Base-by-base conservation (phyloP, 2,329 filamentous ascomycete genomes). In the Fusarium sp. region DNA sequence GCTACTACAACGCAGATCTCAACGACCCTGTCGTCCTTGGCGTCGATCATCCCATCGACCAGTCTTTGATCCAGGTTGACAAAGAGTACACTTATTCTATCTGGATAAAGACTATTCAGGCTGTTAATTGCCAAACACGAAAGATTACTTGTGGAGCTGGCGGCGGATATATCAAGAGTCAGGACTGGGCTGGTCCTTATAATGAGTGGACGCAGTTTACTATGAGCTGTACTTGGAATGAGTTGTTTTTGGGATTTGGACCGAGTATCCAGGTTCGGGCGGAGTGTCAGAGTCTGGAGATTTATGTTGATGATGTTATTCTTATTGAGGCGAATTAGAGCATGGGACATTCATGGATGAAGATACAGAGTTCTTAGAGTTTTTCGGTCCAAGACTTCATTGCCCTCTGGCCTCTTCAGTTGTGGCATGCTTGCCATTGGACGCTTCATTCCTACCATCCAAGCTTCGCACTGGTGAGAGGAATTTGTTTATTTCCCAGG, bases 131-230 rank as follows among this genome's bases (percentile, higher is more conserved):
- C 15, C 3, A 38, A 2, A 22, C 22, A 0, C 55, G 55, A 25
- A 4, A 2, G 31, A 31, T 50, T 3, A 15, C 42, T 4, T 57
- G 42, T 2, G 41, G 54, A 15, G 45, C 54, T 4, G 25, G 25
- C 0, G 33, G 8, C 2, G 55, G 31, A 1, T 22, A 9, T 1
- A 22, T 58, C 1, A 15, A 13, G 25, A 5, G 22, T 14, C 1
- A 2, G 8, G 55, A 39, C 1, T 58, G 42, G 42, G 55, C 44
- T 0, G 33, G 33, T 7, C 42, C 42, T 3, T 50, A 58, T 22
- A 50, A 31, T 58, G 18, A 50, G 1, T 58, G 55, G 55, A 50
- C 42, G 22, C 33, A 38, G 6, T 50, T 50, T 4, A 58, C 20
- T 11, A 39, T 58, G 55, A 36, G 14, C 4, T 50, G 55, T 3